Conservation (phyloP, 768 basidiomycete species). For the Phanerochaete sordida region DNA sequence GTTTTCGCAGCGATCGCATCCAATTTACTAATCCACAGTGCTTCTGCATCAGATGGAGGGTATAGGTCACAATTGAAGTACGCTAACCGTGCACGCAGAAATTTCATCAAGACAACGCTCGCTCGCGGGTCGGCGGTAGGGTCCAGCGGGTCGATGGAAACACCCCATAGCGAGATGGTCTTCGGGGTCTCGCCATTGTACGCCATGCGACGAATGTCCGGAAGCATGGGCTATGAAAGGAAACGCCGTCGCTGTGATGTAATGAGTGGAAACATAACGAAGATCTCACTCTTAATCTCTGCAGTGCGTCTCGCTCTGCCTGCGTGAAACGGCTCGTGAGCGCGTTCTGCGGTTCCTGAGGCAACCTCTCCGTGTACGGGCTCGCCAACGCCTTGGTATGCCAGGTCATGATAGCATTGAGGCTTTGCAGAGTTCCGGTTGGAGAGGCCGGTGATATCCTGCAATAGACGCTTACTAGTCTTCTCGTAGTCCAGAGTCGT, state of each 20-base stretch:
- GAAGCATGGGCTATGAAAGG: neutral
- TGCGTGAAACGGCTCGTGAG: constrained; percentile 68
- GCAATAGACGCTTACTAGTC: no score
- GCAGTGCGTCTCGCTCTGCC: constrained; percentile 64
- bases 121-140: constrained; percentile 54
- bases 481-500: no score
- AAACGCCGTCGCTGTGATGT: no score
- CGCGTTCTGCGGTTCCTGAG: constrained; percentile 58
- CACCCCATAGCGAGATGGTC: constrained; percentile 63
- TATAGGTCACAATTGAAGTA: neutral
- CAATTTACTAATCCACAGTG: constrained; percentile 41
- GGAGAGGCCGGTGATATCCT: no score
- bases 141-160: constrained; percentile 57
- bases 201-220: neutral
- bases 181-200: neutral
- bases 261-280: no score
- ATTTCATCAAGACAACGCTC: constrained; percentile 79
- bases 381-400: no score
- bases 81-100: constrained; percentile 51
- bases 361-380: neutral
- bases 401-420: no score
- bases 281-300: neutral
- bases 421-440: no score
- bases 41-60: neutral
- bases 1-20: constrained; percentile 48